Evolutionary conservation across 495 filamentous ascomycete genomes (phyloP).

Genomic region (Neurospora sp.): DNA sequence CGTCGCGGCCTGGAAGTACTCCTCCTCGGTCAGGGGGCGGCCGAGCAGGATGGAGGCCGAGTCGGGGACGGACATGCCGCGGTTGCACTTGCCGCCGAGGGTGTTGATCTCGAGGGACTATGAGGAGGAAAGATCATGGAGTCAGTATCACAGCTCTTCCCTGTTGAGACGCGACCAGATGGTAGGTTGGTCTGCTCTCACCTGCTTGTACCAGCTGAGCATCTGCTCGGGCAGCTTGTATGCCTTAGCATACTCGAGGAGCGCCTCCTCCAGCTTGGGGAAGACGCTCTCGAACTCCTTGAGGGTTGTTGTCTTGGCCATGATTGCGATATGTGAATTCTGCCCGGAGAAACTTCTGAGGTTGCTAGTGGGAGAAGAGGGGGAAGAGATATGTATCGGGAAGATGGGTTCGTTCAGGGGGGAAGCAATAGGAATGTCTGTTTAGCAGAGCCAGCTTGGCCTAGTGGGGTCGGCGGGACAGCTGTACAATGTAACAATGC

Average conservation of each 20-base stretch:
- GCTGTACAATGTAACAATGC: background rate
- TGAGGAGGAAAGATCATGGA: slow-evolving; percentile 1
- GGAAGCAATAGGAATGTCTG: slow-evolving; percentile 1
- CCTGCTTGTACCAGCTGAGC: slow-evolving; percentile 79
- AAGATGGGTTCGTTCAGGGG: background rate
- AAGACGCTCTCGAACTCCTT: slow-evolving; percentile 85
- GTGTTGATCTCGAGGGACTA: slow-evolving; percentile 77
- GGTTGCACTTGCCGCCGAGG: slow-evolving; percentile 93
- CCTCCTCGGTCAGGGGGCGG: slow-evolving; percentile 58
- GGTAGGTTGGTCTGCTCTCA: slow-evolving; percentile 26
- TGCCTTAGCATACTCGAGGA: slow-evolving; percentile 60
- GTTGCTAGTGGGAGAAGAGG: background rate
- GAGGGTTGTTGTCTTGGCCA: slow-evolving; percentile 58
- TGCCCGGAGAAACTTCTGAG: background rate
- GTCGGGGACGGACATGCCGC: slow-evolving; percentile 95
- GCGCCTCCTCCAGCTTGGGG: slow-evolving; percentile 64
- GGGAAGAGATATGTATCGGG: background rate
- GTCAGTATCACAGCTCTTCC: slow-evolving; percentile 10
- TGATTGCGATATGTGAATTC: slow-evolving; percentile 19
- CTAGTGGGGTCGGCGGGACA: background rate
- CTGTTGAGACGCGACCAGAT: background rate
- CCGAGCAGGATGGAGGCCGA: slow-evolving; percentile 69
- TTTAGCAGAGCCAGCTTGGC: background rate
- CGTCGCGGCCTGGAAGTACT: slow-evolving; percentile 74
- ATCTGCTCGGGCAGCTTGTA: slow-evolving; percentile 77